phyloP scores from a whole-genome alignment of 768 basidiomycete species.

The Pleurotus citrinopileatus region DNA sequence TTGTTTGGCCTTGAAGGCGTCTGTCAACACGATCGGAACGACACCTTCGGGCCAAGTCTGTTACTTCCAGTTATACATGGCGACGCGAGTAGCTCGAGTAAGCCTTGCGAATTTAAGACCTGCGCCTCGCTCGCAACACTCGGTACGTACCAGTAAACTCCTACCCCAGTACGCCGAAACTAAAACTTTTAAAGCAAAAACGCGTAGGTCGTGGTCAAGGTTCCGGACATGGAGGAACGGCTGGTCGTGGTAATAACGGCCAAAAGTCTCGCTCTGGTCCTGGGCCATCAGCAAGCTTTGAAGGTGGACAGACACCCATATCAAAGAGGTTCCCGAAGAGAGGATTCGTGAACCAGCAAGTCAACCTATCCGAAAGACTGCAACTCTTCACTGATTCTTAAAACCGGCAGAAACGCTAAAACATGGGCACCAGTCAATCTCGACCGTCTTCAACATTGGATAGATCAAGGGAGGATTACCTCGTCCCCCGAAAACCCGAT shows the following conservation, averaged over 20 bases:
- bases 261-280: conserved; percentile 91
- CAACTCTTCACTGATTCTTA: conserved; percentile 1
- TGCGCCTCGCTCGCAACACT: conserved; percentile 66
- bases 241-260: conserved; percentile 93
- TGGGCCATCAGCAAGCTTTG: conserved; percentile 82
- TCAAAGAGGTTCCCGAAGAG: conserved; percentile 89
- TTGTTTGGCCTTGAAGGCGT: background rate
- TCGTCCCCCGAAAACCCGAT: conserved; percentile 82
- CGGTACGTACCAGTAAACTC: conserved; percentile 34
- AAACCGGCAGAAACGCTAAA: conserved; percentile 58
- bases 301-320: conserved; percentile 96
- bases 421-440: conserved; percentile 83
- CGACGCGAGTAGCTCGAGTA: conserved; percentile 32
- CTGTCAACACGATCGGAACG: background rate
- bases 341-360: conserved; percentile 92
- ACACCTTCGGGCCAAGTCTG: background rate
- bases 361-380: conserved; percentile 14
- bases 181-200: conserved; percentile 68
- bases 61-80: conserved; percentile 1
- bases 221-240: conserved; percentile 87
- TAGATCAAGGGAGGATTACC: conserved; percentile 77
- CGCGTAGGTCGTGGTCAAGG: conserved; percentile 93
- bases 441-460: conserved; percentile 87
- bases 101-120: conserved; percentile 74
- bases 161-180: conserved; percentile 1